Conservation (phyloP, 805 yeast genomes). For the Metschnikowia lochheadii region DNA sequence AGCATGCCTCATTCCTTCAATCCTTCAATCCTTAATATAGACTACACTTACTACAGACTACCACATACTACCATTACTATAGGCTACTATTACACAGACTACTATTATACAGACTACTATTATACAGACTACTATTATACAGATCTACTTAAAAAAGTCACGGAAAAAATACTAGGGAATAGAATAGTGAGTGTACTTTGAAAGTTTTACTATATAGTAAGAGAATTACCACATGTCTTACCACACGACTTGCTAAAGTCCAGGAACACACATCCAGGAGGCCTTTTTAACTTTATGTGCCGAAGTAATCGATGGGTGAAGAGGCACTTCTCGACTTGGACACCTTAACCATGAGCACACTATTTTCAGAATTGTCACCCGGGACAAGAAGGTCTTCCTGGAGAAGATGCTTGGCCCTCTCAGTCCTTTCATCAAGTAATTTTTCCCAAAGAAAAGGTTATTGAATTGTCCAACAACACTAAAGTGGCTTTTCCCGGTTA, state of each 20-base stretch:
- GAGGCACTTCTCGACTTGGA: constrained; percentile 52
- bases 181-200: too few species aligned
- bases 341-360: constrained; percentile 64
- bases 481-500: constrained; percentile 78
- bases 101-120: too few species aligned
- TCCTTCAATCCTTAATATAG: too few species aligned
- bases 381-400: constrained; percentile 50
- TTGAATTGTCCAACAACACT: constrained; percentile 58
- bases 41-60: too few species aligned
- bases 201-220: too few species aligned
- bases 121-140: too few species aligned
- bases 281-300: constrained; percentile 78
- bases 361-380: constrained; percentile 55
- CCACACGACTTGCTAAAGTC: constrained; percentile 47
- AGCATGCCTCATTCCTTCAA: too few species aligned
- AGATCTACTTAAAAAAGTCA: too few species aligned
- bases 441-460: constrained; percentile 57
- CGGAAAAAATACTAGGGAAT: too few species aligned
- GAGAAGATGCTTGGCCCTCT: constrained; percentile 85
- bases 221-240: constrained; percentile 29
- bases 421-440: constrained; percentile 67
- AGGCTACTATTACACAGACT: too few species aligned
- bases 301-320: constrained; percentile 57
- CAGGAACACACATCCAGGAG: constrained; percentile 56
- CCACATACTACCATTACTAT: too few species aligned